Evolutionary conservation across 2,329 filamentous ascomycete genomes (phyloP).

Genomic region (Trichophyton verrucosum): DNA sequence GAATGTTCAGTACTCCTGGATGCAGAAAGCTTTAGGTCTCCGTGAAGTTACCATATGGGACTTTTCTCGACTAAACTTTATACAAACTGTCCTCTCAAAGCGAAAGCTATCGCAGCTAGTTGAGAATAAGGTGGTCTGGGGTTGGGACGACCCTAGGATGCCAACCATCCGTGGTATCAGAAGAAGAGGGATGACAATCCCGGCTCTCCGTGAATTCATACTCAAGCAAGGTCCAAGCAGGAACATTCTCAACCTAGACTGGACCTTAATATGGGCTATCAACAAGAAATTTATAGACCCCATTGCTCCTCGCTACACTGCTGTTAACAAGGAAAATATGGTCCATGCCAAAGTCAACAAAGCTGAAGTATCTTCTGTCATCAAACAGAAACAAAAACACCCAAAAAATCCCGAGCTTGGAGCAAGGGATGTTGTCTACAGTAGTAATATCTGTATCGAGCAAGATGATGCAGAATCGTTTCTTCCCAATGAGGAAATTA

Average conservation of each 20-base stretch:
- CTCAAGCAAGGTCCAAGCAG: slow-evolving; percentile 39
- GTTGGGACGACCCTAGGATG: slow-evolving; percentile 29
- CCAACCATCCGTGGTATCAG: slow-evolving; percentile 27
- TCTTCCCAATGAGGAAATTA: slow-evolving; percentile 78
- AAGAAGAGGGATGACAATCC: slow-evolving; percentile 26
- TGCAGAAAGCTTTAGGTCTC: slow-evolving; percentile 24
- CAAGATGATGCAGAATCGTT: slow-evolving; percentile 76
- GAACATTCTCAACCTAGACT: slow-evolving; percentile 39
- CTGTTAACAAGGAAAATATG: slow-evolving; percentile 53
- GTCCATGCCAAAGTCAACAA: slow-evolving; percentile 42
- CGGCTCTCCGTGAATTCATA: slow-evolving; percentile 33
- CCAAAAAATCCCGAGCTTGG: slow-evolving; percentile 11
- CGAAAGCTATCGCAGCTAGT: slow-evolving; percentile 27
- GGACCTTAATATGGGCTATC: slow-evolving; percentile 38
- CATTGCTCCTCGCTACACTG: slow-evolving; percentile 32
- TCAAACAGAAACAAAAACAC: neutral
- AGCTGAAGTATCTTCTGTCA: neutral
- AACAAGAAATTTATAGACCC: slow-evolving; percentile 67
- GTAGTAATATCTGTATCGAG: slow-evolving; percentile 43
- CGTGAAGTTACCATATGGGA: slow-evolving; percentile 25
- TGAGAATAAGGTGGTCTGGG: slow-evolving; percentile 24
- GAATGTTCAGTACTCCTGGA: slow-evolving; percentile 25
- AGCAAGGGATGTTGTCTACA: neutral
- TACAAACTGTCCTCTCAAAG: slow-evolving; percentile 28
- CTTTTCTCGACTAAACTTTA: slow-evolving; percentile 29